phyloP scores from a whole-genome alignment of 2,329 filamentous ascomycete species.

The Dendryphion nanum region DNA sequence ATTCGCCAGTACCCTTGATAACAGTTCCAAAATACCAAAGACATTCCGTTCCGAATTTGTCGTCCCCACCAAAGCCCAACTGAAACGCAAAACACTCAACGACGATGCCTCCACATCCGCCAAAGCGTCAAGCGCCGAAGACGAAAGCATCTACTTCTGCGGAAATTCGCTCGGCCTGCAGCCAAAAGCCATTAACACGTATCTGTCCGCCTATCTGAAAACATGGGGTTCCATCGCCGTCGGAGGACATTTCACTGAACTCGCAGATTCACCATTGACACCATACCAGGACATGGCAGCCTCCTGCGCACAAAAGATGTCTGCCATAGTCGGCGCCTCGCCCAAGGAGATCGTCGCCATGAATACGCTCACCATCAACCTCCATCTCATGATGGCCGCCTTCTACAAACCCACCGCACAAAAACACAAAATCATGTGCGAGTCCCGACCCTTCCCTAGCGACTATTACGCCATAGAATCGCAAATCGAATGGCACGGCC shows the following conservation, averaged over 20 bases:
- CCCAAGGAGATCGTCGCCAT: constrained; percentile 78
- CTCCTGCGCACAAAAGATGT: constrained; percentile 66
- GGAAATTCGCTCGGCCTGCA: constrained; percentile 88
- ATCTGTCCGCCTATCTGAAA: constrained; percentile 69
- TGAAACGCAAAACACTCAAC: too few species aligned
- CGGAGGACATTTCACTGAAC: constrained; percentile 72
- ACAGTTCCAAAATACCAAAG: too few species aligned
- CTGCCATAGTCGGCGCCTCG: constrained; percentile 71
- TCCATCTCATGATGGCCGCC: constrained; percentile 80
- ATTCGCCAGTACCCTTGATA: too few species aligned
- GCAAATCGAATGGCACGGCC: constrained; percentile 68
- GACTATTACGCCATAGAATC: constrained; percentile 85
- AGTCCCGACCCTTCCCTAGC: constrained; percentile 85
- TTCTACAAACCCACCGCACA: constrained; percentile 71
- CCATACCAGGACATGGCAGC: constrained; percentile 79
- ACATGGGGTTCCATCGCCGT: constrained; percentile 85
- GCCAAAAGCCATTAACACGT: constrained; percentile 64
- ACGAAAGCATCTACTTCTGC: constrained; percentile 72
- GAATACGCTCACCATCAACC: constrained; percentile 79
- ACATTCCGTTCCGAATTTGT: too few species aligned
- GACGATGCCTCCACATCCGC: too few species aligned
- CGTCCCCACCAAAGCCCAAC: too few species aligned
- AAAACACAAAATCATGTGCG: constrained; percentile 75
- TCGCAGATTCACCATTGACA: constrained; percentile 66
- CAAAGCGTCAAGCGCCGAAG: too few species aligned